phyloP scores from a whole-genome alignment of 805 yeast species.

The Candida dajiaensis region DNA sequence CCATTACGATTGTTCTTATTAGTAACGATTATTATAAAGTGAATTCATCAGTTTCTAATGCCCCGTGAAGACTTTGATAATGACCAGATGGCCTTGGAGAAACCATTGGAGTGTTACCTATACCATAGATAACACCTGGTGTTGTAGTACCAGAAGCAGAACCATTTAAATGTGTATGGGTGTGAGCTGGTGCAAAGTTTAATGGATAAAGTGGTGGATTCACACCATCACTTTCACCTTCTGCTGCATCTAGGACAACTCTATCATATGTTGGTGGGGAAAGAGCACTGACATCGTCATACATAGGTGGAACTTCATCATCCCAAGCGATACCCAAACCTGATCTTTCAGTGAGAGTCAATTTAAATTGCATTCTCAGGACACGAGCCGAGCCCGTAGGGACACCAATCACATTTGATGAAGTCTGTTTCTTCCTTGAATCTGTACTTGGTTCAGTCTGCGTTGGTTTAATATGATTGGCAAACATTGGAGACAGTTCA shows the following conservation, averaged over 20 bases:
- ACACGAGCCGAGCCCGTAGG: conserved; percentile 96
- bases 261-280: conserved; percentile 76
- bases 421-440: neutral
- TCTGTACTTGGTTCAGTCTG: conserved; percentile 16
- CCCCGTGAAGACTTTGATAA: conserved; percentile 20
- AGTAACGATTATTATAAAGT: conserved; percentile 1
- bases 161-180: conserved; percentile 21
- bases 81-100: conserved; percentile 24
- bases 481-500: conserved; percentile 38
- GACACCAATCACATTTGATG: conserved; percentile 40
- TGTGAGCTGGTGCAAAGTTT: conserved; percentile 19
- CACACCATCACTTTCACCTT: conserved; percentile 8
- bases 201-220: conserved; percentile 25
- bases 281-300: conserved; percentile 73
- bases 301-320: conserved; percentile 97
- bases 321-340: conserved; percentile 98
- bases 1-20: no score
- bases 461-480: conserved; percentile 27
- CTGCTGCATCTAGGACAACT: conserved; percentile 13
- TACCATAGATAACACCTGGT: conserved; percentile 37
- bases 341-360: conserved; percentile 80
- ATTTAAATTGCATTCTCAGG: conserved; percentile 86
- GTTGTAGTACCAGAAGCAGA: conserved; percentile 14
- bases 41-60: conserved; percentile 20
- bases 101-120: conserved; percentile 36